A percentile compares a stretch with the other conserved stretches of the same genome.
Evolutionary conservation across 306 rosid genomes (phyloP).

Genomic region (Fragaria nilgerrensis): DNA sequence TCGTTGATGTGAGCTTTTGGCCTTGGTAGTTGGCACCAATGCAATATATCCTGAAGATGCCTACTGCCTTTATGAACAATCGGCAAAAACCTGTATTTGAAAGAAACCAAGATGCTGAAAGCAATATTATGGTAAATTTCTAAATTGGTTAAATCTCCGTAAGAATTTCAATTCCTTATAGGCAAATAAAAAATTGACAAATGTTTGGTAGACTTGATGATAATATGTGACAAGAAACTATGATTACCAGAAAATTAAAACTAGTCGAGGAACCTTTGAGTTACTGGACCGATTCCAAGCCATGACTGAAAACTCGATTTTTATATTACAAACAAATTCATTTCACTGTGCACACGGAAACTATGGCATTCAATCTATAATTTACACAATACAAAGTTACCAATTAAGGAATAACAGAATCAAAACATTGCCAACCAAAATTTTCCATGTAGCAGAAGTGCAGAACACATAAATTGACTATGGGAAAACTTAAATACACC

Average conservation of each 20-base stretch:
- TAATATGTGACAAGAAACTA: not conserved
- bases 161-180: not conserved
- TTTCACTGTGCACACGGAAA: not conserved
- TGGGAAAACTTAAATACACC: not conserved
- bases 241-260: not conserved
- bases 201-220: not conserved
- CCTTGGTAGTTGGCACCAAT: not conserved
- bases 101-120: slow-evolving; percentile 8
- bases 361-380: not conserved
- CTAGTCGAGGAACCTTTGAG: not conserved
- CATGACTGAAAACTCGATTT: not conserved
- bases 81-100: slow-evolving; percentile 24
- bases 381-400: not conserved
- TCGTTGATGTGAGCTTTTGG: slow-evolving; percentile 14
- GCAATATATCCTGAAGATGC: slow-evolving; percentile 9
- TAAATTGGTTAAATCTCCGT: not conserved
- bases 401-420: not conserved
- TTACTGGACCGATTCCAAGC: not conserved
- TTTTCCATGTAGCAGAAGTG: not conserved
- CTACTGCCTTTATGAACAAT: slow-evolving; percentile 9
- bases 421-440: not conserved
- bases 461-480: not conserved
- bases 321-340: not conserved
- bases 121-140: not conserved
- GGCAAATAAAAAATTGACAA: not conserved